Evolutionary conservation across 495 filamentous ascomycete species (phyloP).

Genomic region (Penicillium silybi): DNA sequence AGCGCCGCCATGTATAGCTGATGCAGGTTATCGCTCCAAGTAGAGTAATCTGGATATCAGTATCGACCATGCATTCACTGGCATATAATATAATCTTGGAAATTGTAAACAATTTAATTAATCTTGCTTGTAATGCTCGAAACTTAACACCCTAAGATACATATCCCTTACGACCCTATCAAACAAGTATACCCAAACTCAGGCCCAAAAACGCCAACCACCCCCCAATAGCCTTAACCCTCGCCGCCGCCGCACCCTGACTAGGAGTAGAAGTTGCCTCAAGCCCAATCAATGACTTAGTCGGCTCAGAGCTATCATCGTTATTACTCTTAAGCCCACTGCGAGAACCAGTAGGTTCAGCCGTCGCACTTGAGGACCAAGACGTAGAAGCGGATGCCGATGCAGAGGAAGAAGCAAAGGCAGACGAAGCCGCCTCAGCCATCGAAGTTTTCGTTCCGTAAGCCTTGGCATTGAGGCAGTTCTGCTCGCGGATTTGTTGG

Average conservation of each 20-base stretch:
- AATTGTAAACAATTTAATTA: too few species aligned
- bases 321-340: background rate
- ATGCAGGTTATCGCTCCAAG: too few species aligned
- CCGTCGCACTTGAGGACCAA: background rate
- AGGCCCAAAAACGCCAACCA: slow-evolving; percentile 22
- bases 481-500: slow-evolving; percentile 10
- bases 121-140: too few species aligned
- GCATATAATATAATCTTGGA: too few species aligned
- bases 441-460: slow-evolving; percentile 9
- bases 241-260: slow-evolving; percentile 8
- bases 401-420: background rate
- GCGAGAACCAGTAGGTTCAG: background rate
- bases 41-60: too few species aligned
- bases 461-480: slow-evolving; percentile 22
- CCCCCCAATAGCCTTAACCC: slow-evolving; percentile 6
- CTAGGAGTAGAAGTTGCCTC: slow-evolving; percentile 10
- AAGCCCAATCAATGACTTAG: slow-evolving; percentile 4
- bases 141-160: too few species aligned
- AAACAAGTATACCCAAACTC: slow-evolving; percentile 7
- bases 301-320: background rate
- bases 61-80: too few species aligned
- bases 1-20: too few species aligned
- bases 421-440: slow-evolving; percentile 4
- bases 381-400: background rate
- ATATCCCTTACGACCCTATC: too few species aligned